phyloP scores from a whole-genome alignment of 2,329 filamentous ascomycete species.

The Colletotrichum sp. region DNA sequence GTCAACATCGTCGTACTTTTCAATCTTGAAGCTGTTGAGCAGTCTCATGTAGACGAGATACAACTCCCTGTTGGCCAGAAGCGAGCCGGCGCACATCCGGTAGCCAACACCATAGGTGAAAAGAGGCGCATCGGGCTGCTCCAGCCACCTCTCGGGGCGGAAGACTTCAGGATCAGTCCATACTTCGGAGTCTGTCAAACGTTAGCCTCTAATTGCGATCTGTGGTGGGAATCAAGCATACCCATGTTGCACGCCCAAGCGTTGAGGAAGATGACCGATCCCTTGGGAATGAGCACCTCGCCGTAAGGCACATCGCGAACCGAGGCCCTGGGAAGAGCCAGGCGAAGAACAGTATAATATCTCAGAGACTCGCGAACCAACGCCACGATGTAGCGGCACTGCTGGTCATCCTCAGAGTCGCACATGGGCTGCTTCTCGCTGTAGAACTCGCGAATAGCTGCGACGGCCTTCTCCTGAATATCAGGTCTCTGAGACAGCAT shows the following conservation, averaged over 20 bases:
- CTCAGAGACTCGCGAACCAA: constrained; percentile 67
- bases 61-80: constrained; percentile 68
- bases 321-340: constrained; percentile 66
- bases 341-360: constrained; percentile 67
- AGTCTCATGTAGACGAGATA: constrained; percentile 69
- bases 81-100: constrained; percentile 69
- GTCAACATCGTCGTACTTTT: constrained; percentile 58
- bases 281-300: constrained; percentile 62
- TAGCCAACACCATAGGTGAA: constrained; percentile 72
- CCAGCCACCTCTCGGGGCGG: constrained; percentile 61
- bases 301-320: constrained; percentile 65
- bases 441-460: constrained; percentile 62
- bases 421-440: constrained; percentile 59
- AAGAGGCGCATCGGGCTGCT: constrained; percentile 66
- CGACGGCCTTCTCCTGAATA: constrained; percentile 64
- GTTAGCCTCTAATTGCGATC: not conserved
- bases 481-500: constrained; percentile 64
- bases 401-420: constrained; percentile 66
- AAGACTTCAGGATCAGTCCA: constrained; percentile 60
- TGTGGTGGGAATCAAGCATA: too few relatives aligned
- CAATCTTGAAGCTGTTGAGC: constrained; percentile 65
- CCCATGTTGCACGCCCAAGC: constrained; percentile 70
- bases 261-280: constrained; percentile 69
- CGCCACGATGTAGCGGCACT: constrained; percentile 67
- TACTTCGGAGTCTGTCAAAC: constrained; percentile 49